Evolutionary conservation across 306 rosid species (phyloP).

Genomic region (Crataegus laevigata): DNA sequence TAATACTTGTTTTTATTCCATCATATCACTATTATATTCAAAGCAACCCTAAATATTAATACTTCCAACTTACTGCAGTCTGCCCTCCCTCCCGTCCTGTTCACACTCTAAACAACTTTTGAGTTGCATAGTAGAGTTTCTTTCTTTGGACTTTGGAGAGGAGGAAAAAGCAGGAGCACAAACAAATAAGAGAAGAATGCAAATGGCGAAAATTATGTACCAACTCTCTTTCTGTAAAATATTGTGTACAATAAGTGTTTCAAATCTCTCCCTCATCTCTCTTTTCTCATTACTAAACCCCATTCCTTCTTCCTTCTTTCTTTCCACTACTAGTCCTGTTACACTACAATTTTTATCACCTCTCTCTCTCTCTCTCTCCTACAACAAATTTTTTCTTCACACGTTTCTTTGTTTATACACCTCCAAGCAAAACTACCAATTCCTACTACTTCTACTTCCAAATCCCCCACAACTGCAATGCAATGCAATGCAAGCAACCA

Average conservation of each 20-base stretch:
- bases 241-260: constrained; percentile 43
- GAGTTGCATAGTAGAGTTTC: too few species aligned
- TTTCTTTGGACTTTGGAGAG: too few species aligned
- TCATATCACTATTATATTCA: too few species aligned
- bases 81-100: too few species aligned
- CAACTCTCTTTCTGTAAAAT: constrained; percentile 16
- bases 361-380: constrained; percentile 20
- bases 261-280: constrained; percentile 9
- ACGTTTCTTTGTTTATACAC: background rate
- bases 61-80: too few species aligned
- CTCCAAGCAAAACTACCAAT: constrained; percentile 10
- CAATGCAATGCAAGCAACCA: background rate
- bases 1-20: too few species aligned
- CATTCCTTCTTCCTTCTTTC: background rate
- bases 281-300: background rate
- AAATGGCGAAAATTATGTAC: constrained; percentile 9
- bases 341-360: background rate
- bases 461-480: background rate
- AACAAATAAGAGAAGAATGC: background rate
- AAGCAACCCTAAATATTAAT: too few species aligned
- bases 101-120: too few species aligned
- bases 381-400: constrained; percentile 15
- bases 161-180: background rate
- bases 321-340: too few species aligned
- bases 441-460: background rate